Percentiles rank a stretch among this genome's conserved stretches.
These are phyloP conservation scores for Jackrogersella minutella DNA, from an alignment of 495 filamentous ascomycete genomes.

Conservation along the genomic window DNA sequence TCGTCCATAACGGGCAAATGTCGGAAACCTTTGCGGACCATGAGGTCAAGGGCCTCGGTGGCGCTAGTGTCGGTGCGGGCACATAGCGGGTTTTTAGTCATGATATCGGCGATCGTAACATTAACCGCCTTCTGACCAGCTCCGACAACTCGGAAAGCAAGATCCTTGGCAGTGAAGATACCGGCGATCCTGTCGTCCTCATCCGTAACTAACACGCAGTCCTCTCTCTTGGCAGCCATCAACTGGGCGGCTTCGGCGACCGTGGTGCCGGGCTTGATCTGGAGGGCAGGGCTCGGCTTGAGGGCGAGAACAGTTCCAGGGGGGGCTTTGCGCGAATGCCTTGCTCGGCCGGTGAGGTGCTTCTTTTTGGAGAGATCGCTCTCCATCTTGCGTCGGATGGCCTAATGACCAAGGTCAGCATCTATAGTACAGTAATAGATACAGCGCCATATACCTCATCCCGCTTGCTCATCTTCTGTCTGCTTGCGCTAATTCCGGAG, in stretches of 20 bases:
- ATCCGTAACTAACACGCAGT: constrained; percentile 98
- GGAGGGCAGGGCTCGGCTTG: constrained; percentile 92
- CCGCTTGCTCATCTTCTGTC: constrained; percentile 93
- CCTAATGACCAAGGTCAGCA: constrained; percentile 63
- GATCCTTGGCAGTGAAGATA: constrained; percentile 99
- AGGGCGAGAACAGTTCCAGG: constrained; percentile 95
- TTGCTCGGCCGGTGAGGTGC: constrained; percentile 74
- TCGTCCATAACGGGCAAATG: constrained; percentile 99
- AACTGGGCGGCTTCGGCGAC: constrained; percentile 97
- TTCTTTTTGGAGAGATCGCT: constrained; percentile 98
- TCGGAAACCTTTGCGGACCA: constrained; percentile 97
- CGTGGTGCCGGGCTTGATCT: constrained; percentile 95
- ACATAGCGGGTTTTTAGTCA: constrained; percentile 99
- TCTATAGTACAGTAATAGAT: constrained; percentile 21
- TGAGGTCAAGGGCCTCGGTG: constrained; percentile 94
- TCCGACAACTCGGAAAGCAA: constrained; percentile 96
- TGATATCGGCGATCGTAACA: constrained; percentile 95
- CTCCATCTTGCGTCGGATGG: constrained; percentile 95
- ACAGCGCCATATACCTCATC: constrained; percentile 83
- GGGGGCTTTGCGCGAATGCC: constrained; percentile 89
- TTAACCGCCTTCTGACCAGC: constrained; percentile 88
- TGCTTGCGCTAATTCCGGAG: constrained; percentile 82
- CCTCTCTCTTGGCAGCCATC: constrained; percentile 98
- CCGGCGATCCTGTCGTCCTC: constrained; percentile 97
- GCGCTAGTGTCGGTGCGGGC: constrained; percentile 97